Conservation (phyloP, 140 eudicot genomes). For the Anethum foeniculum region DNA sequence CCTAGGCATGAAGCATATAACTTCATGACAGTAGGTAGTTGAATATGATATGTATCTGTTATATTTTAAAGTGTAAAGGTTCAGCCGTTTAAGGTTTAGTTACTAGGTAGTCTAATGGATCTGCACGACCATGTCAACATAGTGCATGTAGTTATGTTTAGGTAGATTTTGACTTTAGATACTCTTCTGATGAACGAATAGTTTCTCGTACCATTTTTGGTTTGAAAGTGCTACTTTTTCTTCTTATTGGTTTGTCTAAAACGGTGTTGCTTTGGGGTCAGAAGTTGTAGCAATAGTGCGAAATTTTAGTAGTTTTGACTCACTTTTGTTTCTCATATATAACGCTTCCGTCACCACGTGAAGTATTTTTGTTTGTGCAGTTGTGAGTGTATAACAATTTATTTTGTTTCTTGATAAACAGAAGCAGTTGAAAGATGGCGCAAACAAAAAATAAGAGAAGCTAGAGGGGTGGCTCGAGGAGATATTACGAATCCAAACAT, state of each 20-base stretch:
- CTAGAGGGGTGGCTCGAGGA: constrained; percentile 31
- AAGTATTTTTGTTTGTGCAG: not conserved
- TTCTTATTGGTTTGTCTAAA: not conserved
- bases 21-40: not conserved
- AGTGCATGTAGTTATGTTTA: not conserved
- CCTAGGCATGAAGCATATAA: not conserved
- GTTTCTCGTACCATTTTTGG: not conserved
- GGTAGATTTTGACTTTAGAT: not conserved
- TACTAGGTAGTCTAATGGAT: not conserved
- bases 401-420: constrained; percentile 25
- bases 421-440: constrained; percentile 84
- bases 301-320: not conserved
- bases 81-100: not conserved
- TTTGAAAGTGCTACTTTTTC: not conserved
- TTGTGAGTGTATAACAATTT: constrained; percentile 3
- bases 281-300: not conserved
- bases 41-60: not conserved
- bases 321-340: not conserved
- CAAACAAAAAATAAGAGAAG: constrained; percentile 51
- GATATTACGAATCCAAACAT: constrained; percentile 35
- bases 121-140: not conserved
- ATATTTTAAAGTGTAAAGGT: not conserved
- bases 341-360: not conserved
- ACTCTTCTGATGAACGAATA: not conserved
- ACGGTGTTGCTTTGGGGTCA: not conserved